These are phyloP conservation scores for Ceratocystiopsis minuta DNA, from an alignment of 2,329 filamentous ascomycete species.

Conservation along the genomic window DNA sequence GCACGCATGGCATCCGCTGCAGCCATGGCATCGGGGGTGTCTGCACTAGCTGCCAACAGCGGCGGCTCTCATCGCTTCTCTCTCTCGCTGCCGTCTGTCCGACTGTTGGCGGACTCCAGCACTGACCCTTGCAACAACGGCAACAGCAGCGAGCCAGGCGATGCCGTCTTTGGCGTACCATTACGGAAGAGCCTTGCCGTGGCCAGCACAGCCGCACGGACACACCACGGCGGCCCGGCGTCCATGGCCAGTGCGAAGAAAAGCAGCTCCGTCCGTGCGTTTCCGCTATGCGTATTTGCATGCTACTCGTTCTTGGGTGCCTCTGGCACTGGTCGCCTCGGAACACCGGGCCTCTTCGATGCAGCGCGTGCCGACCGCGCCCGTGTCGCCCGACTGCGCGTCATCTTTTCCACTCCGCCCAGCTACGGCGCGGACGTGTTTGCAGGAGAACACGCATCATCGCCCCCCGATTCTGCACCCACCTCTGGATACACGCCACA, in stretches of 20 bases:
- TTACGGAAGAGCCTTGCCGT: constrained; percentile 22
- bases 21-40: too few species aligned
- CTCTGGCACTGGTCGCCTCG: constrained; percentile 12
- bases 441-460: too few species aligned
- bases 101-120: too few species aligned
- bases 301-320: constrained; percentile 13
- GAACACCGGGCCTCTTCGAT: constrained; percentile 20
- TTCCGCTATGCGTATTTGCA: constrained; percentile 23
- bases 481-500: constrained; percentile 16
- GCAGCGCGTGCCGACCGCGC: constrained; percentile 16
- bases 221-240: constrained; percentile 15
- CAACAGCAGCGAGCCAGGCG: constrained; percentile 6
- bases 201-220: constrained; percentile 21
- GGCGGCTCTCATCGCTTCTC: constrained; percentile 11
- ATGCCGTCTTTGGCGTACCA: constrained; percentile 22
- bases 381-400: constrained; percentile 15
- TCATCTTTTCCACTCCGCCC: constrained; percentile 19
- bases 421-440: constrained; percentile 20
- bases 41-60: too few species aligned
- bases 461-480: too few species aligned
- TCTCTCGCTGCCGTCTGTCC: constrained; percentile 5
- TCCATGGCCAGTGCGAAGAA: too few species aligned
- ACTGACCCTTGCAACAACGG: neutral
- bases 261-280: constrained; percentile 13
- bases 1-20: too few species aligned